Conservation (phyloP, 495 filamentous ascomycete species). For the Penicillium flavigenum region DNA sequence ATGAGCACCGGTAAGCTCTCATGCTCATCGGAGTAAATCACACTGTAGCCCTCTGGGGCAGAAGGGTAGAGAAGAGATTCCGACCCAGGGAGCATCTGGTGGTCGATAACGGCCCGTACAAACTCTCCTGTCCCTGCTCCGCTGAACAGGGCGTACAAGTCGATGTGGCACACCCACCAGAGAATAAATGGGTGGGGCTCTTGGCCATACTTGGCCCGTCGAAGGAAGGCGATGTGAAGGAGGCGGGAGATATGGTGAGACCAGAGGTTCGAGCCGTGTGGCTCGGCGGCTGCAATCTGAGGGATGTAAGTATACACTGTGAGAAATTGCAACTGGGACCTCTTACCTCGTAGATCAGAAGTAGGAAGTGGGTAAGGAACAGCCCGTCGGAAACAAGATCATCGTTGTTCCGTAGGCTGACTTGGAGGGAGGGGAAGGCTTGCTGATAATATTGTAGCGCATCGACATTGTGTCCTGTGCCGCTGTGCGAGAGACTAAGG, state of each 20-base stretch:
- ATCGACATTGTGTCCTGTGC: conserved; percentile 44
- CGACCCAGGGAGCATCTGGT: conserved; percentile 49
- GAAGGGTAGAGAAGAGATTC: conserved; percentile 36
- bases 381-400: conserved; percentile 57
- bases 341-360: conserved; percentile 58
- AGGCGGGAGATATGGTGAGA: conserved; percentile 56
- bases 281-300: conserved; percentile 49
- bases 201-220: conserved; percentile 43
- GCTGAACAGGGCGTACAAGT: conserved; percentile 56
- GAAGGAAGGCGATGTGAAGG: conserved; percentile 48
- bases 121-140: conserved; percentile 54
- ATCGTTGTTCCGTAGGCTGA: conserved; percentile 42
- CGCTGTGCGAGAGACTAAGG: conserved; percentile 52
- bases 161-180: conserved; percentile 57
- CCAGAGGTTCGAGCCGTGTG: conserved; percentile 51
- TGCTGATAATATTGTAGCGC: conserved; percentile 58
- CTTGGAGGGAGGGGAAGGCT: conserved; percentile 50
- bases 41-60: conserved; percentile 25
- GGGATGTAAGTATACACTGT: conserved; percentile 1
- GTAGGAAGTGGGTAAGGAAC: conserved; percentile 60
- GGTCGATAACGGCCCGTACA: conserved; percentile 44
- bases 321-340: neutral
- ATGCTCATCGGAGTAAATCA: conserved; percentile 38
- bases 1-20: conserved; percentile 43
- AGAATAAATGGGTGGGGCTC: conserved; percentile 55